Evolutionary conservation across 169 alveolate genomes (phyloP).

Genomic region (Miamiensis avidus): DNA sequence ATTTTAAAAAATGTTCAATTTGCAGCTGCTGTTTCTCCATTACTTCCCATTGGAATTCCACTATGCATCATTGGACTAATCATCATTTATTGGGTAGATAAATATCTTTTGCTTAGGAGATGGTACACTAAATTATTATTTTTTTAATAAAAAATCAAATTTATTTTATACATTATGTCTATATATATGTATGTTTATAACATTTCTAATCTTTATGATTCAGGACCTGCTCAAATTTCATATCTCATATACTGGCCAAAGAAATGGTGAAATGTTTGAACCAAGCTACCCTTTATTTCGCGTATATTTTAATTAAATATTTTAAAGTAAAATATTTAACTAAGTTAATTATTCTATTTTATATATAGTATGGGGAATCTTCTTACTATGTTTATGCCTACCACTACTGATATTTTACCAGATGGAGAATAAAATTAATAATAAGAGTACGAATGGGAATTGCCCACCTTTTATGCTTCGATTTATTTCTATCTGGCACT

Average conservation of each 20-base stretch:
- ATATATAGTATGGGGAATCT: constrained; percentile 10
- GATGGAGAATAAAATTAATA: background rate
- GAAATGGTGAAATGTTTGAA: constrained; percentile 52
- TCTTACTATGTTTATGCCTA: constrained; percentile 15
- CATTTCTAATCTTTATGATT: no score
- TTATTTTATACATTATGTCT: no score
- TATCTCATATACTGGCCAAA: constrained; percentile 49
- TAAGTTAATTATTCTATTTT: no score
- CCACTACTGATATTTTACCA: background rate
- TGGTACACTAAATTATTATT: background rate
- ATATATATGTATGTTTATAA: background rate
- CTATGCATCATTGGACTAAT: constrained; percentile 43
- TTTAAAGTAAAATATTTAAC: no score
- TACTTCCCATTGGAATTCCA: constrained; percentile 54
- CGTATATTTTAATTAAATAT: background rate
- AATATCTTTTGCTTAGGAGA: constrained; percentile 50
- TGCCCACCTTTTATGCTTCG: background rate
- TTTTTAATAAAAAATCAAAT: no score
- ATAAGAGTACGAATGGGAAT: background rate
- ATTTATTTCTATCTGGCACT: constrained; percentile 1
- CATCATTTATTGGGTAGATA: constrained; percentile 60
- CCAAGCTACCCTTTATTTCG: constrained; percentile 31
- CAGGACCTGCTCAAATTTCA: constrained; percentile 33
- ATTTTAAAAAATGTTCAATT: constrained; percentile 38
- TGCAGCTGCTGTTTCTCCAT: constrained; percentile 51